Conservation (phyloP, 768 basidiomycete species). For the Phanerochaete carnosa region DNA sequence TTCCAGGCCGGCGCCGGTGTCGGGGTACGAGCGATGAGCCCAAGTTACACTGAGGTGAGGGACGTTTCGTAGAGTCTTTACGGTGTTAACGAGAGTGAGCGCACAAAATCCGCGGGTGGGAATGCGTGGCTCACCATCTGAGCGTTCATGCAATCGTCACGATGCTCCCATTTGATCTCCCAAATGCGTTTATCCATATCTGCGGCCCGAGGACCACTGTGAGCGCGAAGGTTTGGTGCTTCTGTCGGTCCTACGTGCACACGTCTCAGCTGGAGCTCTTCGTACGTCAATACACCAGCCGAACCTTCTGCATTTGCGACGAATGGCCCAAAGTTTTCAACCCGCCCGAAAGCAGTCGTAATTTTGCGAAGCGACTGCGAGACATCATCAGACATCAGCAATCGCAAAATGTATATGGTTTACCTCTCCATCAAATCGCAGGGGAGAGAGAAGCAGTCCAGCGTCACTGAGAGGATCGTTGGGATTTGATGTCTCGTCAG, state of each 20-base stretch:
- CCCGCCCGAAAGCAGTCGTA: slow-evolving; percentile 55
- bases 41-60: slow-evolving; percentile 76
- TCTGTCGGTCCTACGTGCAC: background rate
- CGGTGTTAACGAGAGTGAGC: background rate
- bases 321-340: slow-evolving; percentile 53
- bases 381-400: background rate
- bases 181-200: slow-evolving; percentile 62
- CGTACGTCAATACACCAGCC: background rate
- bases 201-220: slow-evolving; percentile 50
- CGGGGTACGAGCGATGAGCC: slow-evolving; percentile 58
- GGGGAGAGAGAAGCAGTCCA: slow-evolving; percentile 49
- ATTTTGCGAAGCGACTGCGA: slow-evolving; percentile 50
- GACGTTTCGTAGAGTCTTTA: slow-evolving; percentile 63
- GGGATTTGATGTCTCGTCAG: background rate
- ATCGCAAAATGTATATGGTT: slow-evolving; percentile 4
- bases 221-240: slow-evolving; percentile 33
- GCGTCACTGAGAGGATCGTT: slow-evolving; percentile 23
- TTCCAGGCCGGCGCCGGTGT: slow-evolving; percentile 4
- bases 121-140: slow-evolving; percentile 49
- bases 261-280: background rate
- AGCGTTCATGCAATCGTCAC: slow-evolving; percentile 73
- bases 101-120: background rate
- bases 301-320: slow-evolving; percentile 13
- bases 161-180: slow-evolving; percentile 78
- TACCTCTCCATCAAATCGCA: slow-evolving; percentile 61